These are phyloP conservation scores for Alternaria brassicicola DNA, from an alignment of 2,329 filamentous ascomycete species.

Conservation along the genomic window DNA sequence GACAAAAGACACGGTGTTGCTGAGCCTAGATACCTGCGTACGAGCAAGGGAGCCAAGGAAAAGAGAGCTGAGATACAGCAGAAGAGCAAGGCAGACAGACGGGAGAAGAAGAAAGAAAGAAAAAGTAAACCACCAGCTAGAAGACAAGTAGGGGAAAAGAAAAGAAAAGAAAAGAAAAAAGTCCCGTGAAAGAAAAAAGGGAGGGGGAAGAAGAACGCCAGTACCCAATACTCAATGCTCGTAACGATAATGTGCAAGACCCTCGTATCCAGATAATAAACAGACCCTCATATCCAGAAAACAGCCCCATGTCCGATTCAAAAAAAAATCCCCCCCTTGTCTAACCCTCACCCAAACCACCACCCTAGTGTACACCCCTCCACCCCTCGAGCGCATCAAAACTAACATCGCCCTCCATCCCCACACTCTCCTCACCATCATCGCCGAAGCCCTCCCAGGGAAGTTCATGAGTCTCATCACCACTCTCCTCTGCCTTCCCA, in stretches of 20 bases:
- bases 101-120: too few species aligned
- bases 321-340: neutral
- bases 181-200: neutral
- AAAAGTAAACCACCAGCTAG: neutral
- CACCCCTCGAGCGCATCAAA: slow-evolving; percentile 20
- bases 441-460: slow-evolving; percentile 49
- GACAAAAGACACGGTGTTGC: too few species aligned
- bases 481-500: slow-evolving; percentile 7
- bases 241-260: too few species aligned
- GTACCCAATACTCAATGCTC: neutral
- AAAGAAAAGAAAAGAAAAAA: neutral
- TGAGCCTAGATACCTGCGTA: neutral
- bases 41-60: neutral
- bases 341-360: neutral
- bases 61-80: too few species aligned
- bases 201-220: neutral
- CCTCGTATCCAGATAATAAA: neutral
- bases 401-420: slow-evolving; percentile 19
- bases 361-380: slow-evolving; percentile 14
- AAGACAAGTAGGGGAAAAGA: too few species aligned
- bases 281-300: neutral
- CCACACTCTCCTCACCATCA: slow-evolving; percentile 16
- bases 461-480: slow-evolving; percentile 43
- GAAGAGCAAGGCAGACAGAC: too few species aligned
- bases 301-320: too few species aligned